Evolutionary conservation across 2,329 filamentous ascomycete species (phyloP).

Genomic region (Cercospora sp.): DNA sequence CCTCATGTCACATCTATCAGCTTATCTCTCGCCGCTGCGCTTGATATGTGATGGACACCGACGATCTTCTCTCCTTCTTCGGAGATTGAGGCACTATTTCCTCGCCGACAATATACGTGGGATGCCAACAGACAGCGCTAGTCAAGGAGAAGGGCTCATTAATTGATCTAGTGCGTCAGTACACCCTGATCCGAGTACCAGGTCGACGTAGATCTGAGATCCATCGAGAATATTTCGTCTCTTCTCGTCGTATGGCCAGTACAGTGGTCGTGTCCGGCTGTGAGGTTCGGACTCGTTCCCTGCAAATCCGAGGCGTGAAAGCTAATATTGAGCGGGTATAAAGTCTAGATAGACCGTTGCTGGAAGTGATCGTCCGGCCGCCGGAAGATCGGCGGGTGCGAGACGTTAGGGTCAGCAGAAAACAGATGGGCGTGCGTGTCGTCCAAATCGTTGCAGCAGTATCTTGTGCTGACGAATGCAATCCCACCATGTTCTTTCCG

Average conservation of each 20-base stretch:
- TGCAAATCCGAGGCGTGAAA: not conserved
- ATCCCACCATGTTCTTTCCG: not conserved
- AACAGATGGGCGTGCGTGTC: not conserved
- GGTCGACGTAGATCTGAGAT: not conserved
- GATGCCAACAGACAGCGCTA: not conserved
- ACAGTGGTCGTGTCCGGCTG: not conserved
- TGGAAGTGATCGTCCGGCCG: not conserved
- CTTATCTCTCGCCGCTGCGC: not conserved
- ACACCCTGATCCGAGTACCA: not conserved
- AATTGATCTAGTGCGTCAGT: not conserved
- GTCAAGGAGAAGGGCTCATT: not conserved
- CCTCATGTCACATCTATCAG: not conserved
- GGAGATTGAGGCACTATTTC: not conserved
- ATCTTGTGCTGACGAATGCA: not conserved
- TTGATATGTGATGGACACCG: not conserved
- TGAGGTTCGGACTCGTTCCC: not conserved
- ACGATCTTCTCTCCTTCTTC: not conserved
- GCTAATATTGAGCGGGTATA: not conserved
- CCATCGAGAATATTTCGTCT: not conserved
- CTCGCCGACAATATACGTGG: not conserved
- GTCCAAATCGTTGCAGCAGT: not conserved
- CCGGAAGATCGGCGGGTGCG: not conserved
- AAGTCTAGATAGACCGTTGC: not conserved
- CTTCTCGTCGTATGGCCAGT: not conserved
- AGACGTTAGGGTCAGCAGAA: not conserved